Conservation (phyloP, 345 rosid species). For the Bruguiera parviflora region DNA sequence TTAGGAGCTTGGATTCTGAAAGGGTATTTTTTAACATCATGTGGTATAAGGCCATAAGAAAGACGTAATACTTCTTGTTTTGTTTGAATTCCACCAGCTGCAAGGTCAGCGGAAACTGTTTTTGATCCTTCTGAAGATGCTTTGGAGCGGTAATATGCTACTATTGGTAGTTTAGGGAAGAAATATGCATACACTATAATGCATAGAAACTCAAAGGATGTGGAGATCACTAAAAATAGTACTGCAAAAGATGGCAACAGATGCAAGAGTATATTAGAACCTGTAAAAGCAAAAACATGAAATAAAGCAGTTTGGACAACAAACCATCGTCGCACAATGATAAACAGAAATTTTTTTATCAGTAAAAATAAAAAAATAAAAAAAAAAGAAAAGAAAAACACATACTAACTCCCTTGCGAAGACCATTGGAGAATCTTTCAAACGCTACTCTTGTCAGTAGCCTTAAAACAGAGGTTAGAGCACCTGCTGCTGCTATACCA, state of each 20-base stretch:
- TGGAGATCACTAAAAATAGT: conserved; percentile 69
- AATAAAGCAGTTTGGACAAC: too few relatives aligned
- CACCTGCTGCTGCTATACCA: conserved; percentile 91
- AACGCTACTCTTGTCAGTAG: conserved; percentile 72
- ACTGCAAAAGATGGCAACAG: conserved; percentile 35
- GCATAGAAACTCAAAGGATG: conserved; percentile 64
- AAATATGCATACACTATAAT: conserved; percentile 52
- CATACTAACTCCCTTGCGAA: conserved; percentile 80
- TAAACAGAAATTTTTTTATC: neutral
- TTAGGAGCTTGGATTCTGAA: neutral
- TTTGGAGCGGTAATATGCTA: conserved; percentile 77
- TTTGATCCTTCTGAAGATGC: conserved; percentile 87
- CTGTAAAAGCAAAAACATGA: too few relatives aligned
- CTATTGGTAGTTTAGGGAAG: conserved; percentile 74
- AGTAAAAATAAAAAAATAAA: neutral
- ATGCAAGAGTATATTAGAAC: too few relatives aligned
- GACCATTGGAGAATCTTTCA: conserved; percentile 56
- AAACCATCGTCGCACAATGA: too few relatives aligned
- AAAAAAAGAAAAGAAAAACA: neutral
- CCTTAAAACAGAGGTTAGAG: conserved; percentile 71
- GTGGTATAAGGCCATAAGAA: neutral
- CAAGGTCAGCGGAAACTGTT: conserved; percentile 79
- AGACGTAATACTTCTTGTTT: conserved; percentile 5
- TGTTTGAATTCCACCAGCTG: conserved; percentile 70
- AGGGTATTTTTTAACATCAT: neutral